Percentiles rank a stretch among this genome's conserved stretches.
Conservation (phyloP, 768 basidiomycete genomes). For the Termitomyces sp. region DNA sequence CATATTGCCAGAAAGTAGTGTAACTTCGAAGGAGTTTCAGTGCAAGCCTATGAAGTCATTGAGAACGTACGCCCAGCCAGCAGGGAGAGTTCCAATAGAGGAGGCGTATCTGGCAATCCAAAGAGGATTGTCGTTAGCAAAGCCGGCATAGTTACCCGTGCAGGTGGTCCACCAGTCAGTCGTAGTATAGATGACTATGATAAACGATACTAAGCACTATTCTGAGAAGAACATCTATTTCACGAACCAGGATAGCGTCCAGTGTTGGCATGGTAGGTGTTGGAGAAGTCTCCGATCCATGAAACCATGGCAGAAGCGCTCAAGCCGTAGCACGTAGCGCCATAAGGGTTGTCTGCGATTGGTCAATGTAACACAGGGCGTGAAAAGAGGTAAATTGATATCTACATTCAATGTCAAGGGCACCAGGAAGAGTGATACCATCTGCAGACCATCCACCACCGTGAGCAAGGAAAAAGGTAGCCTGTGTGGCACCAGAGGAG, state of each 20-base stretch:
- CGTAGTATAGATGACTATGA: conserved; percentile 53
- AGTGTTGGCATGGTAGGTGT: conserved; percentile 47
- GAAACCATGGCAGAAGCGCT: conserved; percentile 51
- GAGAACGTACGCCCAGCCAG: conserved; percentile 44
- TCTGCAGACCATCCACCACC: conserved; percentile 33
- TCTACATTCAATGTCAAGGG: conserved; percentile 59
- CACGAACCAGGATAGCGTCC: conserved; percentile 38
- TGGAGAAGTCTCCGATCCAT: conserved; percentile 59
- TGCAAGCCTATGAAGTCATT: not conserved
- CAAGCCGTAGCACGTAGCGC: conserved; percentile 50
- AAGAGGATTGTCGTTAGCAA: conserved; percentile 47
- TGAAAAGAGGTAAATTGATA: not conserved
- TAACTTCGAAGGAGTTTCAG: conserved; percentile 22
- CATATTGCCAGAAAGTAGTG: conserved; percentile 59
- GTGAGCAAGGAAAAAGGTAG: conserved; percentile 50
- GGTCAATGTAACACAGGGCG: not conserved
- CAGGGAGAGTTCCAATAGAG: conserved; percentile 47
- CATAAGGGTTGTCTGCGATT: conserved; percentile 43
- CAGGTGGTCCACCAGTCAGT: conserved; percentile 68
- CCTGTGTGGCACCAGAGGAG: conserved; percentile 54
- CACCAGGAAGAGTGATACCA: conserved; percentile 52
- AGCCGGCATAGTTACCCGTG: conserved; percentile 52
- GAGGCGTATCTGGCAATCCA: conserved; percentile 57
- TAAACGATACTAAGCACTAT: not conserved
- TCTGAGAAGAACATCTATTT: not conserved